Conservation (phyloP, 2,329 filamentous ascomycete species). For the Fusarium torreyae region DNA sequence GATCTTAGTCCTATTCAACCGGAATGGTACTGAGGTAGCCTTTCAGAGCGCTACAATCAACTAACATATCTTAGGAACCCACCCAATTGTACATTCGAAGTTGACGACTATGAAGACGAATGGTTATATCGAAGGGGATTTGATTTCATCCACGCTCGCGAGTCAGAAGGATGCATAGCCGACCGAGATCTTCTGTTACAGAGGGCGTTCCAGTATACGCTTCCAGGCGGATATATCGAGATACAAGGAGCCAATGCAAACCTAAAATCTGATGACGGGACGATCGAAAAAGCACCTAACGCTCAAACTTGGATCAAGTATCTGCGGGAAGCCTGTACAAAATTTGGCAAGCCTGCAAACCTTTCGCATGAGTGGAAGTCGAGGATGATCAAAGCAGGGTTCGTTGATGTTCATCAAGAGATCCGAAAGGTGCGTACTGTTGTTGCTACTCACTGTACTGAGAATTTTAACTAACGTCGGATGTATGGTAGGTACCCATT, state of each 20-base stretch:
- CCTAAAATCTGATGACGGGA: slow-evolving; percentile 24
- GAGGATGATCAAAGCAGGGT: slow-evolving; percentile 7
- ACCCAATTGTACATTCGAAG: slow-evolving; percentile 32
- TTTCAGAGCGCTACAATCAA: fast-evolving
- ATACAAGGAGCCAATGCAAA: slow-evolving; percentile 12
- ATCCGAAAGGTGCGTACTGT: neutral
- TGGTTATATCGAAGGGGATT: slow-evolving; percentile 24
- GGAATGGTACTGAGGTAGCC: slow-evolving; percentile 2
- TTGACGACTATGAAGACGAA: slow-evolving; percentile 30
- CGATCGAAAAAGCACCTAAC: slow-evolving; percentile 7
- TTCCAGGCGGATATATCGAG: slow-evolving; percentile 19
- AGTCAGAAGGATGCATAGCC: slow-evolving; percentile 21
- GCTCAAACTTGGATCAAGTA: slow-evolving; percentile 17
- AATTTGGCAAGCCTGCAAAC: slow-evolving; percentile 31
- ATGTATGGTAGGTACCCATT: slow-evolving; percentile 17
- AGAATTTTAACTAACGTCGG: neutral
- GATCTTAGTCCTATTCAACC: slow-evolving; percentile 38
- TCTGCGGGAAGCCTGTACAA: slow-evolving; percentile 14
- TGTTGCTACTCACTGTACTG: too few relatives aligned
- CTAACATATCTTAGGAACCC: slow-evolving; percentile 9
- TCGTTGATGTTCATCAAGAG: slow-evolving; percentile 19
- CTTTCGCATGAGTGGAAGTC: slow-evolving; percentile 18
- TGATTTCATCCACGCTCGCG: slow-evolving; percentile 30
- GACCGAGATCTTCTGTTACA: slow-evolving; percentile 3
- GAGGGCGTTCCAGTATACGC: neutral